Conservation (phyloP, 106 monocot species). For the Allium cepa region DNA sequence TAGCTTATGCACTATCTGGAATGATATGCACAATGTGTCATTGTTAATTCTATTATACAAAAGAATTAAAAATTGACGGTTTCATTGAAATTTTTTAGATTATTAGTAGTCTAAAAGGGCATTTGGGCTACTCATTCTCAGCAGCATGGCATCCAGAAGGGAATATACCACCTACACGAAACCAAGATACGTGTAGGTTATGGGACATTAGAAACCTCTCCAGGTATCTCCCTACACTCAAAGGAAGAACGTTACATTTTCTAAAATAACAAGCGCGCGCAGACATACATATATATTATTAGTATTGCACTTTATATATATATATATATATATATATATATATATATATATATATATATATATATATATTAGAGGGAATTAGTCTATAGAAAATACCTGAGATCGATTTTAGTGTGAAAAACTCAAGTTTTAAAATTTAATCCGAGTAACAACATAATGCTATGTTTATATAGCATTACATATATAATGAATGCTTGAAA, state of each 20-base stretch:
- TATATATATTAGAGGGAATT: no score
- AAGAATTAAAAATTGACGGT: neutral
- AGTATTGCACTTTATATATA: no score
- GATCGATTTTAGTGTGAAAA: no score
- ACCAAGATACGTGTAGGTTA: conserved; percentile 82
- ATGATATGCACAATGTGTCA: conserved; percentile 23
- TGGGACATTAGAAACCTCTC: conserved; percentile 78
- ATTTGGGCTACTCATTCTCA: conserved; percentile 73
- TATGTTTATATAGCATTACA: no score
- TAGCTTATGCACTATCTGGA: conserved; percentile 62
- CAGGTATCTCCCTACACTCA: conserved; percentile 42
- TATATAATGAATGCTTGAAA: no score
- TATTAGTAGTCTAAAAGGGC: conserved; percentile 31
- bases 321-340: no score
- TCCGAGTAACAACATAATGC: no score
- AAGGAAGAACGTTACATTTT: conserved; percentile 69
- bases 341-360: no score
- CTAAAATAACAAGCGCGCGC: no score
- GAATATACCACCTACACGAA: conserved; percentile 59
- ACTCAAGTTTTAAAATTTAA: no score
- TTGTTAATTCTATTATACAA: neutral
- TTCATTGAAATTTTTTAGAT: conserved; percentile 16
- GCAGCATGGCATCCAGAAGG: conserved; percentile 85
- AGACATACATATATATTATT: no score
- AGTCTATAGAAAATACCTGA: no score